Percentiles rank a stretch among this genome's conserved stretches.
Conservation (phyloP, 2,329 filamentous ascomycete species). For the Pseudophaeomoniella oleicola region DNA sequence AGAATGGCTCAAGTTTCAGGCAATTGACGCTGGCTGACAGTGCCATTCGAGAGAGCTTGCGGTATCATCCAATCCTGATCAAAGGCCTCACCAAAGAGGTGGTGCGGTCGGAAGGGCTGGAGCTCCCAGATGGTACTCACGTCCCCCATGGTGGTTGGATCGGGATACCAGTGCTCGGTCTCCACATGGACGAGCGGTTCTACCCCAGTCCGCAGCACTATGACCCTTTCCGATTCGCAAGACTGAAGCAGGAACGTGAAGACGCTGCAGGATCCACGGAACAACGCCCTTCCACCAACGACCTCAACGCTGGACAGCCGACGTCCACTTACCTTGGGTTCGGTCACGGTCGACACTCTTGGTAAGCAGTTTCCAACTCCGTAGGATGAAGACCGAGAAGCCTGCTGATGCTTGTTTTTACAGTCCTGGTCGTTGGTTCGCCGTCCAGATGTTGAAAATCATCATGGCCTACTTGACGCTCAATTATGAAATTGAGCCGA, state of each 20-base stretch:
- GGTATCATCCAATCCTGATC: slow-evolving; percentile 11
- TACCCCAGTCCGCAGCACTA: slow-evolving; percentile 14
- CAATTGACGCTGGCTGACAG: slow-evolving; percentile 13
- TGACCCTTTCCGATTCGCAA: slow-evolving; percentile 16
- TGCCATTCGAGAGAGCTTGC: slow-evolving; percentile 17
- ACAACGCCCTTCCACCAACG: background rate
- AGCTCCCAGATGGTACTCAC: slow-evolving; percentile 11
- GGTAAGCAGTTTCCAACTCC: background rate
- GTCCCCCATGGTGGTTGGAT: slow-evolving; percentile 12
- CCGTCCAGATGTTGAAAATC: background rate
- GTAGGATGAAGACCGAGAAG: background rate
- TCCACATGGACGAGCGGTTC: slow-evolving; percentile 16
- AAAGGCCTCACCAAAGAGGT: slow-evolving; percentile 13
- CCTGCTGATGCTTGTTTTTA: background rate
- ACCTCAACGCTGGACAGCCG: background rate
- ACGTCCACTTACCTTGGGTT: background rate
- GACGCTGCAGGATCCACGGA: background rate
- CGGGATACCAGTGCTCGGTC: slow-evolving; percentile 6
- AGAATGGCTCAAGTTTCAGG: slow-evolving; percentile 12
- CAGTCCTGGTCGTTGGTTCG: background rate
- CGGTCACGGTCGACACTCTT: background rate
- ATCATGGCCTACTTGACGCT: background rate
- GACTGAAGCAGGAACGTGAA: slow-evolving; percentile 1
- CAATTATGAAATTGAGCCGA: background rate
- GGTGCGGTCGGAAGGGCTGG: slow-evolving; percentile 12